Base-by-base conservation (phyloP, 2,329 filamentous ascomycete genomes). In the Rutstroemia sp. region DNA sequence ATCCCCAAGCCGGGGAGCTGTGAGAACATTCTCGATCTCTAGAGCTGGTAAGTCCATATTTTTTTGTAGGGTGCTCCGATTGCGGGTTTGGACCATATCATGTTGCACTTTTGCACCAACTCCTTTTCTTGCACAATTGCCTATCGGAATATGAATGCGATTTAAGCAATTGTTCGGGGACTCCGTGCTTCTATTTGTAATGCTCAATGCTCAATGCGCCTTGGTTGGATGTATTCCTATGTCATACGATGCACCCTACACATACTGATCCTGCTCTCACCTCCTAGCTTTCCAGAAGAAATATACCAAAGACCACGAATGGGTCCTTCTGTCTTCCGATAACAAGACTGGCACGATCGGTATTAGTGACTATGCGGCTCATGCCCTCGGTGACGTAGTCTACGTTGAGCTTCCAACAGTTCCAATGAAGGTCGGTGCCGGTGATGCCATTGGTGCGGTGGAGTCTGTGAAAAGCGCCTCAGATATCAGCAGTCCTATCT, bases 401-500 rank as follows among this genome's bases (percentile, higher is more conserved):
- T 99, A 88, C 77, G 91, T 97, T 68, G 94, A 99, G 79, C 87
- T 99, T 30, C 94, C 94, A 56, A 78, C 86, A 64, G 70, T 78
- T 56, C 86, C 83, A 63, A 76, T 84, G 65, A 81, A 86, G 66
- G 80, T 95, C 60, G 73, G 75, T 57, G 81, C 84, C 57, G 91
- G 91, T 67, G 92, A 97, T 70, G 80, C 87, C 62, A 88, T 97
- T 65, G 94, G 94, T 64, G 91, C 92, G 59, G 92, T 99, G 66
- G 94, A 99, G 78, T 96, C 91, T 2, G 94, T 99, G 73, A 99
- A 99, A 80, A 94, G 88, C 61, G 94, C 94, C n/a, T 92, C 89
- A 61, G 94, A 99, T 72, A 96, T 99, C 78, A 87, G 96, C 76
- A 86, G 90, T 14, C 94, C 94, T 17, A 81, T 96, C 63, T 76